Percentiles rank a stretch among this genome's conserved stretches.
These are phyloP conservation scores for Oryza punctata DNA, from an alignment of 176 grass and related monocot species.

Conservation along the genomic window DNA sequence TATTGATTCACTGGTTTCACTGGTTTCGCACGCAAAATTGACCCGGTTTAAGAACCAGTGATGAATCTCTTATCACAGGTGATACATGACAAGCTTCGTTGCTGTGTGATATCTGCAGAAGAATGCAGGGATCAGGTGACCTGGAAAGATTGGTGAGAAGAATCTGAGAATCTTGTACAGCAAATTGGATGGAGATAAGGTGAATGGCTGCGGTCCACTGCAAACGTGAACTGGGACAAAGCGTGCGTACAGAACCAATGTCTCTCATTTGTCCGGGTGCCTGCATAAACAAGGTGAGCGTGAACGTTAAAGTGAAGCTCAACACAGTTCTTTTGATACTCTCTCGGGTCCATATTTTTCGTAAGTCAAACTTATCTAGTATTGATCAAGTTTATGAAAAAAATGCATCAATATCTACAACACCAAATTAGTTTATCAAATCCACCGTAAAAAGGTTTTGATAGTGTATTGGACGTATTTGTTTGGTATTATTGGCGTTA, in stretches of 20 bases:
- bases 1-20: conserved; percentile 7
- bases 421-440: too few species aligned
- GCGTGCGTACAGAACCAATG: neutral
- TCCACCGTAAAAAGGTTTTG: too few species aligned
- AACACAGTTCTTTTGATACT: neutral
- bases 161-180: neutral
- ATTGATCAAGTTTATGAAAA: too few species aligned
- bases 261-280: neutral
- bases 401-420: too few species aligned
- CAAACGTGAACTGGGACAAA: neutral
- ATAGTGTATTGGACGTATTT: too few species aligned
- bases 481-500: too few species aligned
- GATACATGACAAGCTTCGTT: neutral
- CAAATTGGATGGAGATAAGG: neutral
- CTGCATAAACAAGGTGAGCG: neutral
- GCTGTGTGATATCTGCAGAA: neutral
- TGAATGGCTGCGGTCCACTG: neutral
- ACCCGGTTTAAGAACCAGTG: neutral
- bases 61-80: neutral
- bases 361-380: too few species aligned
- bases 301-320: neutral
- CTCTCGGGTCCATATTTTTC: too few species aligned
- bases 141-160: neutral
- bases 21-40: neutral
- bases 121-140: neutral